Evolutionary conservation across 441 rosid species (phyloP).

Genomic region (Omphalea diandra): DNA sequence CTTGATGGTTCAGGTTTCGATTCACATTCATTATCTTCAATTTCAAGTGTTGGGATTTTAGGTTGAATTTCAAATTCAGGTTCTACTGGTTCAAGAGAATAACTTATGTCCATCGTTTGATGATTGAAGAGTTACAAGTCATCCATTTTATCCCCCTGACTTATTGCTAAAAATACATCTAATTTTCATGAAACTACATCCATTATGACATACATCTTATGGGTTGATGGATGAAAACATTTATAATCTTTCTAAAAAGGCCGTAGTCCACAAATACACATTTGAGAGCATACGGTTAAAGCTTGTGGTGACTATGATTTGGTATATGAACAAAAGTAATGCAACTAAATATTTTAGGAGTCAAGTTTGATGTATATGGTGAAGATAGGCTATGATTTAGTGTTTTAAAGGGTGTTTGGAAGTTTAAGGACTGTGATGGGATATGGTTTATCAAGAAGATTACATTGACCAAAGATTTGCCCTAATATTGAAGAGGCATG

Average conservation of each 20-base stretch:
- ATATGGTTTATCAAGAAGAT: not conserved
- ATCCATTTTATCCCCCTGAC: not conserved
- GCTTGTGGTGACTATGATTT: not conserved
- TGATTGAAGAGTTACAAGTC: not conserved
- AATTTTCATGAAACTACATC: not conserved
- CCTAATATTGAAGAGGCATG: not conserved
- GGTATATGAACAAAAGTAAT: not conserved
- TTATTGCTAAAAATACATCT: not conserved
- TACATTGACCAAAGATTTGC: not conserved
- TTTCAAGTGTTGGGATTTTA: too few relatives aligned
- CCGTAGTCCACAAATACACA: not conserved
- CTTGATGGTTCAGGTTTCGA: too few relatives aligned
- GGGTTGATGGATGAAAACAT: not conserved
- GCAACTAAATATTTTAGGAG: not conserved
- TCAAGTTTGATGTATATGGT: not conserved
- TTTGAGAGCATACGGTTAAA: not conserved
- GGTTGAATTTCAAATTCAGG: too few relatives aligned
- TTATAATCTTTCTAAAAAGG: not conserved
- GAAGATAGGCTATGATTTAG: not conserved
- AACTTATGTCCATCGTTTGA: too few relatives aligned
- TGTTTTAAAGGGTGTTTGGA: not conserved
- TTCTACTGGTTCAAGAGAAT: too few relatives aligned
- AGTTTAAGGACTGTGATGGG: not conserved
- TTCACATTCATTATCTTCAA: too few relatives aligned
- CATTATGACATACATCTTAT: not conserved